These are phyloP conservation scores for Aspergillus egyptiacus DNA, from an alignment of 495 filamentous ascomycete species.

Conservation along the genomic window DNA sequence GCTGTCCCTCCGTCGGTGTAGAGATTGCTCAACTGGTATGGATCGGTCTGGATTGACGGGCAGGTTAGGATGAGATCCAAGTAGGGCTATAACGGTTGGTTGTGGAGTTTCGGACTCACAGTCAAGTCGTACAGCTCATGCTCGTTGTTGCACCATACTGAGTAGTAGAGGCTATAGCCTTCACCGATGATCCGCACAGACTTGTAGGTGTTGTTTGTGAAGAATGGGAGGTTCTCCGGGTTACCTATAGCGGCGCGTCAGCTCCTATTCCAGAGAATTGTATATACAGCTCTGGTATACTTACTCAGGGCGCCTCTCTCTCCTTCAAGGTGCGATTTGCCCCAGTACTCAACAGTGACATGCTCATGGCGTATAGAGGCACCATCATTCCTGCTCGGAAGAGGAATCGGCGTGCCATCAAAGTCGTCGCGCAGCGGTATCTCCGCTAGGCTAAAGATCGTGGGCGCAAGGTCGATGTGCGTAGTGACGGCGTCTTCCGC, in stretches of 20 bases:
- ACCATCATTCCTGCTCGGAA: constrained; percentile 12
- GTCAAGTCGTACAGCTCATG: constrained; percentile 51
- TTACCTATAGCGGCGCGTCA: neutral
- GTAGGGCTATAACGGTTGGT: too few relatives aligned
- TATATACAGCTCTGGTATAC: neutral
- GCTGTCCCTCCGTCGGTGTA: constrained; percentile 14
- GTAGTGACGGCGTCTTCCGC: constrained; percentile 54
- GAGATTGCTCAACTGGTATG: constrained; percentile 48
- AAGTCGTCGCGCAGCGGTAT: constrained; percentile 47
- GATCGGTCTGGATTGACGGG: constrained; percentile 33
- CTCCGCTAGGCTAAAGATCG: constrained; percentile 49
- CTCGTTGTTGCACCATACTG: constrained; percentile 53
- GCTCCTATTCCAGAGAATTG: constrained; percentile 36
- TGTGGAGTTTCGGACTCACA: too few relatives aligned
- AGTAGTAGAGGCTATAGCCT: constrained; percentile 48
- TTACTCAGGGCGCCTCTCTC: constrained; percentile 8
- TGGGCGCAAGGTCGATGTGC: constrained; percentile 65
- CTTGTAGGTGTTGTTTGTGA: constrained; percentile 51
- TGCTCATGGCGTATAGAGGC: constrained; percentile 38
- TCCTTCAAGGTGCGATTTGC: constrained; percentile 35
- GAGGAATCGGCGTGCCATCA: constrained; percentile 53
- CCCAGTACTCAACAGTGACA: constrained; percentile 55
- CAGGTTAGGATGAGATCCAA: neutral
- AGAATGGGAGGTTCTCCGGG: neutral
- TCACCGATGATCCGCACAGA: constrained; percentile 43